Evolutionary conservation across 2,329 filamentous ascomycete species (phyloP), one percentile per base, ranked within the genome.

Genomic region (Aspergillus candidus): DNA sequence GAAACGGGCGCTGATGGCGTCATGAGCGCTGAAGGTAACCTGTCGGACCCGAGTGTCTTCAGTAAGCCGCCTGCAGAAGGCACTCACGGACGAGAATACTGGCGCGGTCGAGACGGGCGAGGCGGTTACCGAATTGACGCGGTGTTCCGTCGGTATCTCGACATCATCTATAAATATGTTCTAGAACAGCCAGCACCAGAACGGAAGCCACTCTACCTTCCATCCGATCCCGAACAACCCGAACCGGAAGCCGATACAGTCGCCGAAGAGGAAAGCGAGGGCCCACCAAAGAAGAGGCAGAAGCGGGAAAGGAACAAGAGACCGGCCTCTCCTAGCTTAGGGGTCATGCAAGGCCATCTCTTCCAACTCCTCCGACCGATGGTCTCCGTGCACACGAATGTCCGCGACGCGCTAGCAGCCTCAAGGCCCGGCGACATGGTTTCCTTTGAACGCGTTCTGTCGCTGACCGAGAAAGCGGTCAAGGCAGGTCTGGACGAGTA

Each of bases 11-110:
- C 84, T 2, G 93, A 98, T 64, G 93, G 79, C 13, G 81, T 98
- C 40, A 97, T 98, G 93, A 91, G 85, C 54, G 93, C 93, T 4
- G 93, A 98, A 68, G 93, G 89, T 0, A 95, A 96, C 61, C 76
- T 98, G 0, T 91, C 88, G 59, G 88, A 98, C 61, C 93, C 93
- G 0, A 82, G 81, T 2, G 84, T 98, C 35, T 98, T 98, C 60
- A 81, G 84, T 11, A 69, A 73, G 29, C 74, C 81, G 12, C 88
- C 88, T 0, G 63, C 77, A 0, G 58, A 72, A 0, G 85, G 82
- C 0, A 66, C 81, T 37, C 81, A 87, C 63, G 81, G 80, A 0
- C 76, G 84, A 47, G 89, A 94, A 58, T 97, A 93, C 66, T 97
- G 91, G 90, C 76, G 85, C 30, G 88, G 86, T 1, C 75, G 71